A percentile compares a stretch with the other conserved stretches of the same genome.
phyloP scores from a whole-genome alignment of 441 rosid genomes.

The Capsella rubella region DNA sequence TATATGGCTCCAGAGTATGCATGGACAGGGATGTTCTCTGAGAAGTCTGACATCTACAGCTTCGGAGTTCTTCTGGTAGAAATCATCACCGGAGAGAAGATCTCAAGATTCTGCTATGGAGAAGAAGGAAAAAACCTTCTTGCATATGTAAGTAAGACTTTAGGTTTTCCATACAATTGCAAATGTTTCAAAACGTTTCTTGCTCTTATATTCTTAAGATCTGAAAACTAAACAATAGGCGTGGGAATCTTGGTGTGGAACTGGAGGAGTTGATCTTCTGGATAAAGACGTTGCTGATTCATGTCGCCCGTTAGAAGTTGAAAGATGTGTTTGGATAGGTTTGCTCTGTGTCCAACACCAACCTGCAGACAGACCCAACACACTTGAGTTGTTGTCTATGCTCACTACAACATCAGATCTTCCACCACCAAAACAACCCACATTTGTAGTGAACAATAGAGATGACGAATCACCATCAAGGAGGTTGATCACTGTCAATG shows the following conservation, averaged over 20 bases:
- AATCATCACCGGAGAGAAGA: slow-evolving; percentile 63
- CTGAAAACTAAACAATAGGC: slow-evolving; percentile 21
- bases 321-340: slow-evolving; percentile 28
- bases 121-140: slow-evolving; percentile 48
- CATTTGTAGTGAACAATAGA: not conserved
- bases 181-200: not conserved
- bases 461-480: not conserved
- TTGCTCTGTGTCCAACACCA: slow-evolving; percentile 36
- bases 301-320: not conserved
- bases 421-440: slow-evolving; percentile 35
- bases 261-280: slow-evolving; percentile 16
- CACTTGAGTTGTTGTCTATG: slow-evolving; percentile 29
- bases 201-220: not conserved
- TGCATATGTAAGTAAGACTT: slow-evolving; percentile 50
- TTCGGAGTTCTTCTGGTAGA: slow-evolving; percentile 61
- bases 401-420: slow-evolving; percentile 34
- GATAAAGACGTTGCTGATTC: slow-evolving; percentile 14
- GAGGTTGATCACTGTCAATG: slow-evolving; percentile 1
- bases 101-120: slow-evolving; percentile 42
- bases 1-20: slow-evolving; percentile 66
- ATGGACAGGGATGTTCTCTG: slow-evolving; percentile 55
- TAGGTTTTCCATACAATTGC: not conserved
- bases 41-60: slow-evolving; percentile 65
- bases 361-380: slow-evolving; percentile 10
- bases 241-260: slow-evolving; percentile 34